Percentiles rank a stretch among this genome's conserved stretches.
phyloP scores from a whole-genome alignment of 2,329 filamentous ascomycete genomes.

The Ophiobolus disseminans region DNA sequence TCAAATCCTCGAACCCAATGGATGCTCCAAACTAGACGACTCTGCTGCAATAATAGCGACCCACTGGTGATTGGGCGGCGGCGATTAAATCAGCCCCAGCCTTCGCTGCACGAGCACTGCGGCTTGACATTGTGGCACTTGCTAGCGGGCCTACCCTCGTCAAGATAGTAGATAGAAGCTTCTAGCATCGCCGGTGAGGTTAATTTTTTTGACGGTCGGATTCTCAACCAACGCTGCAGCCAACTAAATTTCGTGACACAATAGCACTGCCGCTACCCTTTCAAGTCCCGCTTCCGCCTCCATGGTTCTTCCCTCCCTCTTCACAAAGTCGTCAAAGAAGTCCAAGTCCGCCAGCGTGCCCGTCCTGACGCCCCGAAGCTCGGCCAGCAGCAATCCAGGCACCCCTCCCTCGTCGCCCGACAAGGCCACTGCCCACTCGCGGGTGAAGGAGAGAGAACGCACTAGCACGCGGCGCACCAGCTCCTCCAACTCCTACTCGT shows the following conservation, averaged over 20 bases:
- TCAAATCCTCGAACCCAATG: background rate
- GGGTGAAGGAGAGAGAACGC: constrained; percentile 41
- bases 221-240: constrained; percentile 38
- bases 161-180: constrained; percentile 42
- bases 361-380: constrained; percentile 29
- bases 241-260: constrained; percentile 42
- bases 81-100: constrained; percentile 25
- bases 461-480: constrained; percentile 35
- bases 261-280: constrained; percentile 23
- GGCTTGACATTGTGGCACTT: constrained; percentile 20
- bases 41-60: no score
- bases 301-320: constrained; percentile 50
- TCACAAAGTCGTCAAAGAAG: constrained; percentile 48
- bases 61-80: constrained; percentile 16
- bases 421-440: constrained; percentile 44
- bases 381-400: constrained; percentile 30
- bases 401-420: constrained; percentile 49
- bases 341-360: constrained; percentile 37
- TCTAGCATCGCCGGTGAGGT: constrained; percentile 44
- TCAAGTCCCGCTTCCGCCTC: constrained; percentile 27
- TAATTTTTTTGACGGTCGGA: constrained; percentile 33
- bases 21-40: background rate
- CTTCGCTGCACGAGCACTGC: constrained; percentile 30
- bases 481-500: constrained; percentile 44
- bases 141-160: constrained; percentile 26